A percentile compares a stretch with the other conserved stretches of the same genome.
Conservation (phyloP, 306 rosid genomes). For the Quercus agrifolia region DNA sequence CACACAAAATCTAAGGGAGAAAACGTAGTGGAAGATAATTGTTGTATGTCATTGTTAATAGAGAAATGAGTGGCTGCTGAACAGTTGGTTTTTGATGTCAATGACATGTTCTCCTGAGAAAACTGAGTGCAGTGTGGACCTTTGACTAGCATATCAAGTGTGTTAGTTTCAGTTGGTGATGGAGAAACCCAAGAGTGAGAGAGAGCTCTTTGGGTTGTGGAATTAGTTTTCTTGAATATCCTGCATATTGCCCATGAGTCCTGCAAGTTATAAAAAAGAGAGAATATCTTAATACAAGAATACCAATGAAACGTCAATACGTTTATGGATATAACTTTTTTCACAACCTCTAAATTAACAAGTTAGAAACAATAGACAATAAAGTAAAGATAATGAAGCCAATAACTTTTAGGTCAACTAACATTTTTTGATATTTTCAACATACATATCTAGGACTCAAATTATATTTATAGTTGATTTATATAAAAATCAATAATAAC, state of each 20-base stretch:
- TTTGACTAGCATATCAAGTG: slow-evolving; percentile 34
- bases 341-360: too few relatives aligned
- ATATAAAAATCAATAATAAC: too few relatives aligned
- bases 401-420: too few relatives aligned
- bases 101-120: slow-evolving; percentile 34
- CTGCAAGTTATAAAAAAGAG: slow-evolving; percentile 37
- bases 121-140: slow-evolving; percentile 29
- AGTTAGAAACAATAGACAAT: too few relatives aligned
- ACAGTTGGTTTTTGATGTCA: slow-evolving; percentile 35
- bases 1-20: slow-evolving; percentile 40
- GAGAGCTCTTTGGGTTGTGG: slow-evolving; percentile 70
- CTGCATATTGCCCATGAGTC: slow-evolving; percentile 98
- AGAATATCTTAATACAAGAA: not conserved
- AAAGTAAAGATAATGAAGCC: too few relatives aligned
- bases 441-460: too few relatives aligned
- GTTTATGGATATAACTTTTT: too few relatives aligned
- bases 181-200: slow-evolving; percentile 79
- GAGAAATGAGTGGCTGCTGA: slow-evolving; percentile 31
- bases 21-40: slow-evolving; percentile 18
- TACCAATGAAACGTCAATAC: too few relatives aligned
- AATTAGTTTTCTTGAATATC: slow-evolving; percentile 81
- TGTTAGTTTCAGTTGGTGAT: slow-evolving; percentile 38
- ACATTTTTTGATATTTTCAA: too few relatives aligned
- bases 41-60: slow-evolving; percentile 31
- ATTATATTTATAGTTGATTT: too few relatives aligned